Evolutionary conservation across 2,329 filamentous ascomycete genomes (phyloP), one percentile per base, ranked within the genome.

Genomic region (Penicillium sp.): DNA sequence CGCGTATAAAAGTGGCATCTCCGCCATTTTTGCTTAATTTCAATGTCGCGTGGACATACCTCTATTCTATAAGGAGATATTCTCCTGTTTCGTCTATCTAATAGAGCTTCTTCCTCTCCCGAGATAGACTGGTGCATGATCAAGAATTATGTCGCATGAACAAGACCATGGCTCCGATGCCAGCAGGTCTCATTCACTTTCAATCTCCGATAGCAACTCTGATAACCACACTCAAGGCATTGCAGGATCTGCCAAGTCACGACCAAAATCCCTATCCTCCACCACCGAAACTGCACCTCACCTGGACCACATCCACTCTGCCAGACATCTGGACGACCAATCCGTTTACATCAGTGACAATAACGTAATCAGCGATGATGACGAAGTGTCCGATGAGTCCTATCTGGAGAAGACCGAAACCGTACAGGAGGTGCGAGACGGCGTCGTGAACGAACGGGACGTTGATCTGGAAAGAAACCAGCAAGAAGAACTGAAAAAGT

Each of bases 241-340:
- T 37, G 15, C 49, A 9, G 39, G 31, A 15, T 49, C 49, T 10
- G 32, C 44, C 25, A 45, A 45, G 39, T 49, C 50, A 23, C 43
- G 42, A 23, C 44, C 33, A 6, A 44, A 28, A 32, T 48, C 48
- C 12, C 23, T 6, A 10, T 28, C 29, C 27, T 51, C 33, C 18
- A 9, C 42, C 23, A 43, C 48, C 31, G 6, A 33, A 6, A n/a
- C 43, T 4, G n/a, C 18, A 2, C 44, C 40, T 5, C 37, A 43
- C n/a, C 27, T 68, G 1, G 52, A 61, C 35, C 56, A 63, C 18
- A 53, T 66, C 2, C 59, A 65, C 51, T 69, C 67, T 1, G 66
- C 56, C 3, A 59, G 58, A 20, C 63, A 69, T 47, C 54, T 67
- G 1, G 67, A 72, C 44, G 66, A 72, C 45, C 57, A 66, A 6